Base-by-base conservation (phyloP, 768 basidiomycete genomes). In the Cyathus striatus region DNA sequence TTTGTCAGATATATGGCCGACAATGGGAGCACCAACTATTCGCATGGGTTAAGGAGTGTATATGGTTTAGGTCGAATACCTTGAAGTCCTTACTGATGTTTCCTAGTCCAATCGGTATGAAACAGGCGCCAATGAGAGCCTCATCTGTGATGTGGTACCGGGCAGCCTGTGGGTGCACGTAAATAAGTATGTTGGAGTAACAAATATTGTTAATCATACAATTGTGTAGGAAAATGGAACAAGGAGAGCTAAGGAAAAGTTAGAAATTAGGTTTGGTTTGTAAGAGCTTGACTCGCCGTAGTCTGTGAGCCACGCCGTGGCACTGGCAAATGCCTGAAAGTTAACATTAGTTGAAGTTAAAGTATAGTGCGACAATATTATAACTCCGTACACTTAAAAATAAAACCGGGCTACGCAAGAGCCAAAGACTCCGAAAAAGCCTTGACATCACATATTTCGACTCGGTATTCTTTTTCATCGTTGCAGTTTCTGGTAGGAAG, bases 171-270 rank as follows among this genome's bases (percentile, higher is more conserved):
- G n/a, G 9, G n/a, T 9, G n/a, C 27, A n/a, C 27, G 5, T 30
- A 12, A 17, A 6, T 20, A 6, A 2, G 21, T 21, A 3, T 23
- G 12, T 23, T 40, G 23, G 6, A 34, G 3, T 6, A 20, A 24
- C 9, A n/a, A 36, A 10, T 9, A 16, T 14, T 1, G 38, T 34
- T 24, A 5, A 12, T 58, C 79, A 48, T 47, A 86, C 84, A 23
- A 87, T 68, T 0, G 83, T 86, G 47, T 78, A 83, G 0, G 82
- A 70, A 5, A 88, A 59, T 1, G 86, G 85, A 12, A 81, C 56
- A 38, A 85, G 53, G 2, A 86, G 44, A 17, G 73, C 79, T 65
- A 61, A 59, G 41, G 61, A 34, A 61, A 65, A 38, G 1, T 44
- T 45, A 37, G 58, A 47, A n/a, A 20, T 17, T 20, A 5, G 13